Base-by-base conservation (phyloP, 2,329 filamentous ascomycete species). In the Hypoxylon sp. region DNA sequence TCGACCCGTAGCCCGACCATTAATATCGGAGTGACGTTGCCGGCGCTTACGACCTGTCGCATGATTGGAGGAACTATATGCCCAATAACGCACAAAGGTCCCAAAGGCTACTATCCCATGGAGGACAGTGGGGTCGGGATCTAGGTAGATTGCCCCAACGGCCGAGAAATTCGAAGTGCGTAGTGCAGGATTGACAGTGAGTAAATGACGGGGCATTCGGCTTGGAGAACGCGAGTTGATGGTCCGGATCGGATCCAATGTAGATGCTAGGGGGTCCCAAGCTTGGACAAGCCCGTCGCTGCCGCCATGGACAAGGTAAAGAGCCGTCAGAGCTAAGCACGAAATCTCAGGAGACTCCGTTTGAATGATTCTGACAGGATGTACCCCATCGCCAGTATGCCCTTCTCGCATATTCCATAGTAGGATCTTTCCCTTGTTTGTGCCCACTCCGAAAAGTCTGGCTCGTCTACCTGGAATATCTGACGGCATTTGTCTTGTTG, bases 211-310 rank as follows among this genome's bases (percentile, higher is more conserved):
- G 68, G 94, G 91, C 53, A 94, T 91, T 27, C 93, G 89, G 6
- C 91, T 90, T 1, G 92, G 92, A 70, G 95, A 94, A 12, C 91
- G 89, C 2, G 93, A 93, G 75, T 97, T 94, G 57, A 99, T 83
- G 0, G 94, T 98, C 39, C 94, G 89, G 54, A 98, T 86, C 0
- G 96, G 93, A 19, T 90, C 88, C 16, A 85, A 79, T 0, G 86
- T 91, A 1, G 95, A 98, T 0, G 90, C 93, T 48, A 99, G 82
- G n/a, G 92, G 92, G 80, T 99, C 96, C 96, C 96, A 99, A 5
- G 94, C 92, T 78, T 98, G 96, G 3, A 97, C 95, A 2, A 98
- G 86, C 0, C 96, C 95, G 79, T 99, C 96, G 71, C 92, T 97
- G 25, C 96, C 96, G 52, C 96, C 96, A 76, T 97, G 93, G 5